These are phyloP conservation scores for Lachancea fermentati DNA, from an alignment of 805 yeast species.

Conservation along the genomic window DNA sequence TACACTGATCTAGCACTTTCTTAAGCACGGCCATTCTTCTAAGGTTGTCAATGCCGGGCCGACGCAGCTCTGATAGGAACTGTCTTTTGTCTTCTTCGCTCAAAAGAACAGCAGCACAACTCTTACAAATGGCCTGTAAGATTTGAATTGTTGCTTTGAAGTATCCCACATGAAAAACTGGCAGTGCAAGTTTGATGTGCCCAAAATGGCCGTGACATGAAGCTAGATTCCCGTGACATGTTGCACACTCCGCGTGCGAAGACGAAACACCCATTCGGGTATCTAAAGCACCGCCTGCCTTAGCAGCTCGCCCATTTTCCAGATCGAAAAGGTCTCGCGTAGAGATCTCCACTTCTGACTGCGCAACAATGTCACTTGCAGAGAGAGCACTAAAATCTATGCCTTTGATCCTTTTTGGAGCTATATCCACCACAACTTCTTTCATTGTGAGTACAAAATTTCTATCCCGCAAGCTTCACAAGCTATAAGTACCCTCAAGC, in stretches of 20 bases:
- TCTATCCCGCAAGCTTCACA: not conserved
- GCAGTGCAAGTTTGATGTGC: slow-evolving; percentile 84
- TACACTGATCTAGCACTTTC: slow-evolving; percentile 83
- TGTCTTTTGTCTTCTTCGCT: slow-evolving; percentile 66
- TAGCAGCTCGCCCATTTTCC: slow-evolving; percentile 83
- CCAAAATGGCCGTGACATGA: slow-evolving; percentile 99
- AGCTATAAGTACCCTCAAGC: not conserved
- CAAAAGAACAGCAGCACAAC: slow-evolving; percentile 72
- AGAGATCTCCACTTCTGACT: slow-evolving; percentile 88
- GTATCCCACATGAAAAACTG: slow-evolving; percentile 96
- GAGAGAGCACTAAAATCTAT: slow-evolving; percentile 91
- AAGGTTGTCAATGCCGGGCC: slow-evolving; percentile 85
- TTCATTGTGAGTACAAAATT: slow-evolving; percentile 23
- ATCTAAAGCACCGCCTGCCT: slow-evolving; percentile 82
- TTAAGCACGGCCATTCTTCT: slow-evolving; percentile 87
- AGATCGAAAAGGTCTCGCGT: slow-evolving; percentile 89
- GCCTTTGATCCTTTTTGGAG: slow-evolving; percentile 87
- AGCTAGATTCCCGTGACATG: slow-evolving; percentile 88
- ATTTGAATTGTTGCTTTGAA: slow-evolving; percentile 87
- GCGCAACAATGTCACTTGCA: slow-evolving; percentile 84
- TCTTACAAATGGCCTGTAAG: slow-evolving; percentile 85
- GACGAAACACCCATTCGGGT: slow-evolving; percentile 91
- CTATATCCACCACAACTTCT: slow-evolving; percentile 53
- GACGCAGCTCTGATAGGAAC: slow-evolving; percentile 71
- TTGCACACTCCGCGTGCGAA: slow-evolving; percentile 76